Base-by-base conservation (phyloP, 2,329 filamentous ascomycete genomes). In the Emmonsia crescens region DNA sequence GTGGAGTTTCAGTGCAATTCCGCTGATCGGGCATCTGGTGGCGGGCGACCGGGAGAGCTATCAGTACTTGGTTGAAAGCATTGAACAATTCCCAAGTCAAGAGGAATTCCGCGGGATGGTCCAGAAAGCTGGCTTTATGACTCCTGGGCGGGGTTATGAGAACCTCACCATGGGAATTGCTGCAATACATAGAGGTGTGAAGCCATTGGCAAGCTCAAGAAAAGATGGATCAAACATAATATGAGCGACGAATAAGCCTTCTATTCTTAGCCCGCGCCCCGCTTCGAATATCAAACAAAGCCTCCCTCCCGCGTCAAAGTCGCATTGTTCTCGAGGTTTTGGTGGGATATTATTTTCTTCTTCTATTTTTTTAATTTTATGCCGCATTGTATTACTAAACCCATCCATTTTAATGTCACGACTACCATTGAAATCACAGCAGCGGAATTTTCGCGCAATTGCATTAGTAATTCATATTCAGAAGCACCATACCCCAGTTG, bases 51-150 rank as follows among this genome's bases (percentile, higher is more conserved):
- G 93, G 61, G 93, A 95, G 71, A 96, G 91, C 73, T 99, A 99
- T 76, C 94, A 99, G 80, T 99, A 99, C 76, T 81, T 99, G 10
- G 94, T 99, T 10, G 94, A 99, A 81, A 96, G 92, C 75, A 99
- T 99, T 74, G 92, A 96, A 77, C 81, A 84, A 56, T 97, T 97
- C 73, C 95, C 94, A 0, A 87, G 80, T 67, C 95, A 99, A 79
- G 82, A 85, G 59, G 85, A 90, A 67, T 99, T 96, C 72, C 83
- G 87, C 66, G 82, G 84, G 40, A 77, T 77, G 75, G 77, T 77
- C 63, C 72, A 75, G 65, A 72, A 73, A 64, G 93, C 90, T 2
- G 93, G 93, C 1, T 99, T 99, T 71, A 79, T 89, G 65, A 85
- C 96, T 51, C 91, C 89, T 1, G 91, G 89, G 1, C 77, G 85